Evolutionary conservation across 2,329 filamentous ascomycete species (phyloP), one percentile per base, ranked within the genome.

Genomic region (Aspergillus sp.): DNA sequence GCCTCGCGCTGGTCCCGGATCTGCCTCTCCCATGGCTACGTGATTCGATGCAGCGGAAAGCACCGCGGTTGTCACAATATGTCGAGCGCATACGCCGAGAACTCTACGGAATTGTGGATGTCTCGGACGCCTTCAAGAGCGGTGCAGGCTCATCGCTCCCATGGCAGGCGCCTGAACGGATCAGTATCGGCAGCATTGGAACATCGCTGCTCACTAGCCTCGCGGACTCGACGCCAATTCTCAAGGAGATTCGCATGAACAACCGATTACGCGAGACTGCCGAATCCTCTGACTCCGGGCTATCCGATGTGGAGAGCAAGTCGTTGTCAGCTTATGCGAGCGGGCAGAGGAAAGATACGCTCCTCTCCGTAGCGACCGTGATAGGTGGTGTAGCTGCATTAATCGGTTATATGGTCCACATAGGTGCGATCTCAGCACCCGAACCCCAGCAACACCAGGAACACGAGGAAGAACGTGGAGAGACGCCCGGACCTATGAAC

Each of bases 1-100:
- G 86, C 2, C 76, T 97, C 50, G 89, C 95, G 79, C 78, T 89
- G 1, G 79, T 83, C 23, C 83, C 87, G 1, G 74, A 82, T 8
- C 70, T 90, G 21, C 84, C 86, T 15, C 83, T 87, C 55, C 73
- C 82, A 17, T 90, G 87, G 87, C 74, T 90, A 5, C 77, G 78
- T 57, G 81, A 85, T 51, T 80, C 81, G 1, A 79, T 90, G 68
- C 71, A 76, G 55, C 73, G 71, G 21, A 83, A 84, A 57, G 81
- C 79, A 45, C 71, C 77, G 3, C 68, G 65, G 6, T 61, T 85
- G 27, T 73, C 76, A 27, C 64, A 61, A 6, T 85, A 81, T 70
- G 76, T 77, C 3, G 70, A 78, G 48, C 73, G 73, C 27, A 65
- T 80, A 62, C 66, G 71, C 27, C 56, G 61, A 6, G 61, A 65